Percentiles rank a stretch among this genome's conserved stretches.
These are phyloP conservation scores for Keithomyces neogunnii DNA, from an alignment of 2,329 filamentous ascomycete genomes.

Conservation along the genomic window DNA sequence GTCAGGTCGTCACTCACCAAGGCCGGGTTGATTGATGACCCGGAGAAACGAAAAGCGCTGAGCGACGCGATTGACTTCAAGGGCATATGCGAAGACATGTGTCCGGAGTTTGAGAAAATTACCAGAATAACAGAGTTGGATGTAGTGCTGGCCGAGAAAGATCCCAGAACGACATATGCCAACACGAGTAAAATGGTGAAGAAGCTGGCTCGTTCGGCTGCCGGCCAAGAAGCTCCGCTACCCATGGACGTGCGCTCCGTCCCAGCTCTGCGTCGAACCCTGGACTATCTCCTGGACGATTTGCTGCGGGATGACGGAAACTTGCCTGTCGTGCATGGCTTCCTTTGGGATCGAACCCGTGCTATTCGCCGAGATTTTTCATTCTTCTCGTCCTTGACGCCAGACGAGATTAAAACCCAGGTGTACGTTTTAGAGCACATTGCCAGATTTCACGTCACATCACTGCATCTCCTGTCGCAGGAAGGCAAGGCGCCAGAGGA, in stretches of 20 bases:
- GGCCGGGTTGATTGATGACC: conserved; percentile 55
- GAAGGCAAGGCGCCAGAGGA: conserved; percentile 47
- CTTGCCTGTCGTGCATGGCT: conserved; percentile 49
- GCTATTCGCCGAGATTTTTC: conserved; percentile 61
- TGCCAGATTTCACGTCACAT: conserved; percentile 56
- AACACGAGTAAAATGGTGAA: conserved; percentile 53
- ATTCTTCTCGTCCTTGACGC: conserved; percentile 53
- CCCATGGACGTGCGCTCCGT: conserved; percentile 61
- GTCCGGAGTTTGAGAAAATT: conserved; percentile 57
- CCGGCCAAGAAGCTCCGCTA: conserved; percentile 57
- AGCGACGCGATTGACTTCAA: conserved; percentile 59
- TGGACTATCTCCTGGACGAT: conserved; percentile 55
- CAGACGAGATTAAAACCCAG: conserved; percentile 48
- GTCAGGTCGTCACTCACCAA: conserved; percentile 50
- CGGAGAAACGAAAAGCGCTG: conserved; percentile 52
- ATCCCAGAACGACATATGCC: conserved; percentile 33
- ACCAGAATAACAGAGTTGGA: conserved; percentile 54
- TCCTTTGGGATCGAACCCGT: conserved; percentile 60
- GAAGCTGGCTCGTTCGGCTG: conserved; percentile 57
- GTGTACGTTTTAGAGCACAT: conserved; percentile 60
- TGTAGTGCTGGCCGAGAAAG: conserved; percentile 47
- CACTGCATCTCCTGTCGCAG: conserved; percentile 54
- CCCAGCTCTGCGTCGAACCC: conserved; percentile 45
- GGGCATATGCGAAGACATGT: conserved; percentile 63
- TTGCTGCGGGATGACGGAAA: conserved; percentile 47